phyloP scores from a whole-genome alignment of 2,329 filamentous ascomycete genomes.

The Fusarium begoniae region DNA sequence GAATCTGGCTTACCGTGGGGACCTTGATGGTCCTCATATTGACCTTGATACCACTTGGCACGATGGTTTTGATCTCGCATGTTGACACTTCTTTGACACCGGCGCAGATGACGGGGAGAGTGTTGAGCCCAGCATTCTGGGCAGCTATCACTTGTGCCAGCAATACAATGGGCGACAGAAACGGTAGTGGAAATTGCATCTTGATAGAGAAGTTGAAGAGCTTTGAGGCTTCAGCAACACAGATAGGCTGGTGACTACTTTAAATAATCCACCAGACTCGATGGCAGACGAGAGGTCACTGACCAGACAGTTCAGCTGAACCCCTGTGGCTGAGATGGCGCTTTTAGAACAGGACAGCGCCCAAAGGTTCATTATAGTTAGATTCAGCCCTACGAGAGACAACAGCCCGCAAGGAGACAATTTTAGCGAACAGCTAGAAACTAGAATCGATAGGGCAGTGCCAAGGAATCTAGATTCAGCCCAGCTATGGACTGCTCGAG shows the following conservation, averaged over 20 bases:
- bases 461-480: not conserved
- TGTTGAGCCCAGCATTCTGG: not conserved
- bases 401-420: not conserved
- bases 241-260: fast-evolving
- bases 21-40: not conserved
- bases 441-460: fast-evolving
- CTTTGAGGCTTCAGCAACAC: fast-evolving
- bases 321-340: not conserved
- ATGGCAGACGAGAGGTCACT: fast-evolving
- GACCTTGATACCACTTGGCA: not conserved
- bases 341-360: not conserved
- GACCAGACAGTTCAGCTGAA: not conserved
- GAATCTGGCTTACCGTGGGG: not conserved
- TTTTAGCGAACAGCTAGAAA: not conserved
- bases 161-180: not conserved
- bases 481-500: fast-evolving
- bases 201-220: fast-evolving
- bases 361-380: not conserved
- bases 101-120: not conserved
- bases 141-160: not conserved
- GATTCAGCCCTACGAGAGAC: not conserved
- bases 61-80: not conserved
- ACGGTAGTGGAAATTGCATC: not conserved
- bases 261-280: not conserved
- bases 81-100: not conserved